These are phyloP conservation scores for Dendrobium nobile DNA, from an alignment of 106 monocot genomes.

Conservation along the genomic window DNA sequence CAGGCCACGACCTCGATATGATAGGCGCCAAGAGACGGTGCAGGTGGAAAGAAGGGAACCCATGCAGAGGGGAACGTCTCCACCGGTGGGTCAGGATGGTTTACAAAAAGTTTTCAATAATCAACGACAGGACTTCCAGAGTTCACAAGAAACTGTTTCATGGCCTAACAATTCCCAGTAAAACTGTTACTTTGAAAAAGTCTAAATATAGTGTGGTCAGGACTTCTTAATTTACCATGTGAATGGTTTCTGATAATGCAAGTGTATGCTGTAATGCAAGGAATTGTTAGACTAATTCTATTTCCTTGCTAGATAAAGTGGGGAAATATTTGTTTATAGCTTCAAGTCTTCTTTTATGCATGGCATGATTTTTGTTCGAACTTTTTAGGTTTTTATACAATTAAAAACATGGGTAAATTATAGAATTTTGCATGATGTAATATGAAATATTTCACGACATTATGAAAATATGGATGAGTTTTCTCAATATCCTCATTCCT, in stretches of 20 bases:
- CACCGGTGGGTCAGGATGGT: neutral
- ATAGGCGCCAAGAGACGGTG: slow-evolving; percentile 66
- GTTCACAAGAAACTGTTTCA: slow-evolving; percentile 1
- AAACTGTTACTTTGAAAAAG: neutral
- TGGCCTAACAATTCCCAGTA: neutral
- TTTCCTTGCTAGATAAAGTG: neutral
- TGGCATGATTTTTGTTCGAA: neutral
- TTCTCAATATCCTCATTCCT: neutral
- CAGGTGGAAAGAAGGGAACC: slow-evolving; percentile 73
- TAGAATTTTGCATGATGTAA: neutral
- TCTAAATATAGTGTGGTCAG: neutral
- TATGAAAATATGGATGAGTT: neutral
- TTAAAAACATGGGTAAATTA: neutral
- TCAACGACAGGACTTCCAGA: neutral
- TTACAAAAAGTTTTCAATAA: neutral
- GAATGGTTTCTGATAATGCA: neutral
- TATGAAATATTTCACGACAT: neutral
- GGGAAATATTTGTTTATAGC: neutral
- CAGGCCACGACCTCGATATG: slow-evolving; percentile 68
- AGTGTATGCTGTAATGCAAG: neutral
- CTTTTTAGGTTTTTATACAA: neutral
- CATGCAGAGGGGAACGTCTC: slow-evolving; percentile 20
- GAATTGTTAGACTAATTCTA: neutral
- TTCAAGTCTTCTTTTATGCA: neutral
- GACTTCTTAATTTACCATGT: neutral